Base-by-base conservation (phyloP, 257 asterid genomes). In the Orobanche coerulescens region DNA sequence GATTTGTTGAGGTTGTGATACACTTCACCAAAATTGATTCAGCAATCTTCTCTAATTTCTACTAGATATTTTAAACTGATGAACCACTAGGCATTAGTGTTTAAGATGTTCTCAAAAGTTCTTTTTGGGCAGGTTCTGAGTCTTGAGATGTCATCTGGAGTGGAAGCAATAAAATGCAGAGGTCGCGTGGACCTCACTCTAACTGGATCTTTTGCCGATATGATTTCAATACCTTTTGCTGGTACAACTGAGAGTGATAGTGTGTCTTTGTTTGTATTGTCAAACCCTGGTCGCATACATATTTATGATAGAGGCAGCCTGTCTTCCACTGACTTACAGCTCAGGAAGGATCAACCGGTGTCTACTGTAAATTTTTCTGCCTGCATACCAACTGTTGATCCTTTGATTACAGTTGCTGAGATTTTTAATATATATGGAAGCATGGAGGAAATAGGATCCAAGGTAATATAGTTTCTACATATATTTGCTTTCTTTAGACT, bases 91-190 rank as follows among this genome's bases (percentile, higher is more conserved):
- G 5, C 37, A 13, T 6, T 30, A 37, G 33, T 66, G 48, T 58
- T 50, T 39, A 46, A 51, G 42, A 43, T 65, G 30, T 73, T 65
- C 58, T 65, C 22, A 50, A 56, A 60, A 48, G 47, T 47, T 57
- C 52, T 40, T 72, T 66, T 61, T 71, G 58, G 48, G 67, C 81
- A 88, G 97, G 82, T 90, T 72, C 84, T 90, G 61, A 69, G 73
- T 51, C 82, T 90, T 67, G 93, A 82, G 73, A 87, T 93, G 95
- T 78, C 90, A 58, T 71, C 95, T 73, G 88, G 93, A 62, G 75
- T 67, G 78, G 88, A 87, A 80, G 75, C 86, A 62, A 69, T 90
- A 68, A 77, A 63, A 73, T 87, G 95, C 73, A 70, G 62, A 59
- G 75, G 78, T 71, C 94, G 95, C 63, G 71, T 71, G 66, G 94